Evolutionary conservation across 352 stramenopile species (phyloP).

Genomic region (Discostella stelligera): DNA sequence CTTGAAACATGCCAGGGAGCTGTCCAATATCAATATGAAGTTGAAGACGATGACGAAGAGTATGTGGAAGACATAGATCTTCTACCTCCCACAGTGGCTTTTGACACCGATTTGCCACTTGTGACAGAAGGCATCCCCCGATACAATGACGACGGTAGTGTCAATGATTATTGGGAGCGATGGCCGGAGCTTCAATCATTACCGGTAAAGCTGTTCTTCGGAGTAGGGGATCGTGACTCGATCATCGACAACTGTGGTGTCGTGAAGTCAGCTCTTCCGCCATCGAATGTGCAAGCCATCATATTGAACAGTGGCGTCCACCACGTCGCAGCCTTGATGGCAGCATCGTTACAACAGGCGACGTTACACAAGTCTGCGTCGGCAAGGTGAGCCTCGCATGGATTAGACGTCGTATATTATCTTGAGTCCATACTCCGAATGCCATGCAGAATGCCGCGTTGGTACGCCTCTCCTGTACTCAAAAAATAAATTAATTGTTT

Average conservation of each 20-base stretch:
- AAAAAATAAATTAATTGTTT: too few relatives aligned
- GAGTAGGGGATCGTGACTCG: slow-evolving; percentile 89
- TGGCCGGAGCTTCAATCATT: slow-evolving; percentile 84
- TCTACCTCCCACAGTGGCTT: slow-evolving; percentile 29
- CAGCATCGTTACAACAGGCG: slow-evolving; percentile 8
- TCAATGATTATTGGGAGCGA: slow-evolving; percentile 53
- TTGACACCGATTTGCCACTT: slow-evolving; percentile 5
- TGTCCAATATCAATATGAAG: neutral
- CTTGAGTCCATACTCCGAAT: too few relatives aligned
- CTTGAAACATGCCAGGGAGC: slow-evolving; percentile 52
- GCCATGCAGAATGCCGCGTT: too few relatives aligned
- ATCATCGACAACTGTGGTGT: slow-evolving; percentile 95
- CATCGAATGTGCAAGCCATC: slow-evolving; percentile 56
- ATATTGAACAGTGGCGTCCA: slow-evolving; percentile 57
- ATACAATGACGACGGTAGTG: slow-evolving; percentile 16
- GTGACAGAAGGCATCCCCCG: slow-evolving; percentile 25
- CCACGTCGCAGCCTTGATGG: slow-evolving; percentile 61
- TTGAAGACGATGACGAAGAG: slow-evolving; percentile 1
- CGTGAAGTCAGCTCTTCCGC: slow-evolving; percentile 88
- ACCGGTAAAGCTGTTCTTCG: slow-evolving; percentile 84
- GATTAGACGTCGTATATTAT: too few relatives aligned
- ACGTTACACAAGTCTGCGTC: neutral
- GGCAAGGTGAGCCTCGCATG: too few relatives aligned
- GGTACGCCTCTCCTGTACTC: too few relatives aligned
- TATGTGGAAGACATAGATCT: slow-evolving; percentile 12